Evolutionary conservation across 164 flowering plant species (phyloP), one percentile per base, ranked within the genome.

Genomic region (Saururus chinensis): DNA sequence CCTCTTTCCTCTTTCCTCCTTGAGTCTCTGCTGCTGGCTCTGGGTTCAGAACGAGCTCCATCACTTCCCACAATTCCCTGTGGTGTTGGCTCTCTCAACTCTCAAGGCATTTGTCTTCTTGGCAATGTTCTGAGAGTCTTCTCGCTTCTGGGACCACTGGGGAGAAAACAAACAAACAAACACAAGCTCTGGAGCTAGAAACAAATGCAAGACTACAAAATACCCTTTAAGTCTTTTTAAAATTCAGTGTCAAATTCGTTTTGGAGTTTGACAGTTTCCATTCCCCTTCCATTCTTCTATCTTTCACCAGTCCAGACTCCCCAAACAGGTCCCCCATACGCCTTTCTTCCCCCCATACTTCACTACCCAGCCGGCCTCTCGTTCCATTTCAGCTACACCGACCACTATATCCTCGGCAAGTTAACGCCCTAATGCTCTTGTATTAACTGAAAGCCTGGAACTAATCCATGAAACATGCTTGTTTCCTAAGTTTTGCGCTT

Each of bases 281-380:
- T 76, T 76, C 79, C 63, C 77, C 68, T 76, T 72, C 74, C 60
- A 68, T 67, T 76, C 74, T 64, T 55, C 52, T 55, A 12, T 40
- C 23, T 14, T 58, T 66, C 16, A 40, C 51, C 21, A 40, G 21
- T 72, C 64, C 77, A 70, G 68, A 72, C 76, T 80, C 66, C 83
- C 42, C n/a, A 78, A 69, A 69, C 45, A 4, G 26, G 6, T 19
- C 11, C 42, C 23, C 20, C 64, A 20, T 41, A 14, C 42, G 6
- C 11, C 11, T 6, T 40, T 40, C 6, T 40, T 40, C n/a, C n/a
- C n/a, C n/a, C 37, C 37, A 30, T 30, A 30, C 37, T 30, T 30
- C 37, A 30, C 37, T 6, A 30, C 6, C 37, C 37, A 30, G 6
- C 37, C 37, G 6, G 6, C 37, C 37, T 30, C 37, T 30, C 6